Base-by-base conservation (phyloP, 2,329 filamentous ascomycete species). In the Pleurostoma richardsiae region DNA sequence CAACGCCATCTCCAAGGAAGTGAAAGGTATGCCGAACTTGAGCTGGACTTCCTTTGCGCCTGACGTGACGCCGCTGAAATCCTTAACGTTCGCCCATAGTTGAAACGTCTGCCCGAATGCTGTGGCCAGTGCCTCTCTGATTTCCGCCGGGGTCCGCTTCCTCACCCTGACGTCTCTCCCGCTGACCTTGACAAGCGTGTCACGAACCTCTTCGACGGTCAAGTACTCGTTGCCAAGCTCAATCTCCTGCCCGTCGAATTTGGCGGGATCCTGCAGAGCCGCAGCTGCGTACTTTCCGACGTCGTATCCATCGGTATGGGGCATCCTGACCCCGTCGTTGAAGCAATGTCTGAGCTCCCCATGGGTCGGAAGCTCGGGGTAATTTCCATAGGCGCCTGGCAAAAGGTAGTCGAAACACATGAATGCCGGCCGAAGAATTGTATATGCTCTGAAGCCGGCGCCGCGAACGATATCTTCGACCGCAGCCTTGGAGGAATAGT, bases 401-500 rank as follows among this genome's bases (percentile, higher is more conserved):
- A 58, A 4, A 7, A 60, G 39, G 49, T 56, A 62, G 41, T 67
- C 59, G 33, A 54, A 41, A 38, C 60, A 56, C 6, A 66, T 56
- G 29, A 62, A 49, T 0, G 52, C 54, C 0, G 65, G 64, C 1
- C 63, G 59, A 10, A 68, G 52, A 41, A 68, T 64, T 0, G 64
- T 66, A 52, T 65, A 66, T 5, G 56, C 47, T 4, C 50, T 43
- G 19, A 66, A 62, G 5, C 53, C 56, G n/a, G 52, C 58, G 1
- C 7, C 19, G 6, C 59, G 61, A 1, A 67, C 60, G 2, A 50
- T 46, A 1, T 62, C 57, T 40, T 73, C 70, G 10, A 70, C 59
- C 0, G 53, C 49, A 1, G 60, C 54, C 54, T 73, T 73, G 42
- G 65, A 69, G 29, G 50, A 44, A 45, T 59, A 73, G 50, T 73